Conservation (phyloP, 2,329 filamentous ascomycete genomes). For the Cytospora leucostoma region DNA sequence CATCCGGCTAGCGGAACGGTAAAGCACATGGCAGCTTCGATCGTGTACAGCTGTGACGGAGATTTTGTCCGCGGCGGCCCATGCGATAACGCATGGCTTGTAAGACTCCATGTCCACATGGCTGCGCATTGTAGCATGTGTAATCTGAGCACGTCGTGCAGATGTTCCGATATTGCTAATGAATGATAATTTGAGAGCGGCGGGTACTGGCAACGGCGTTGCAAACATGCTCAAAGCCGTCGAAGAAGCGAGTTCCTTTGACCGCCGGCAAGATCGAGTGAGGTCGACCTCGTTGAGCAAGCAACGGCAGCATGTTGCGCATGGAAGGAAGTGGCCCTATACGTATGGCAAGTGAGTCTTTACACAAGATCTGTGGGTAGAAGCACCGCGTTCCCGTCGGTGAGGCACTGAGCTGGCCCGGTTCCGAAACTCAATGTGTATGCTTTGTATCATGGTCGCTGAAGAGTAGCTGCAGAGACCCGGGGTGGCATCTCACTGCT, state of each 20-base stretch:
- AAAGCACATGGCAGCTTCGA: neutral
- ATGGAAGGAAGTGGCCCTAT: neutral
- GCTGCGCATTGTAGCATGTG: neutral
- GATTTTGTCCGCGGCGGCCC: neutral
- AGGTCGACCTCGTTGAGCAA: neutral
- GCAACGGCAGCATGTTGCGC: neutral
- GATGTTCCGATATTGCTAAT: neutral
- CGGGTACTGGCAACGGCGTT: neutral
- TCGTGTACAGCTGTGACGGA: neutral
- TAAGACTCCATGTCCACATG: neutral
- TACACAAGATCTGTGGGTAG: slow-evolving; percentile 12
- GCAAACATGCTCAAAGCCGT: neutral
- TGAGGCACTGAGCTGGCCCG: slow-evolving; percentile 1
- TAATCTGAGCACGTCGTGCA: neutral
- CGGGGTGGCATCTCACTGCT: neutral
- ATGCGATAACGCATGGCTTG: neutral
- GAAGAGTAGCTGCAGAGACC: neutral
- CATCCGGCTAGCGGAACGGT: neutral
- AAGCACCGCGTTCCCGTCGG: neutral
- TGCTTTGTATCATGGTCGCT: neutral
- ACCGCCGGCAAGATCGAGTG: neutral
- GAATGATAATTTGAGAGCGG: neutral
- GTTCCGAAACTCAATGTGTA: neutral
- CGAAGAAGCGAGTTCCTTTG: neutral
- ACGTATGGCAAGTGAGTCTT: neutral